Conservation (phyloP, 2,329 filamentous ascomycete species). For the Alternaria incomplexa region DNA sequence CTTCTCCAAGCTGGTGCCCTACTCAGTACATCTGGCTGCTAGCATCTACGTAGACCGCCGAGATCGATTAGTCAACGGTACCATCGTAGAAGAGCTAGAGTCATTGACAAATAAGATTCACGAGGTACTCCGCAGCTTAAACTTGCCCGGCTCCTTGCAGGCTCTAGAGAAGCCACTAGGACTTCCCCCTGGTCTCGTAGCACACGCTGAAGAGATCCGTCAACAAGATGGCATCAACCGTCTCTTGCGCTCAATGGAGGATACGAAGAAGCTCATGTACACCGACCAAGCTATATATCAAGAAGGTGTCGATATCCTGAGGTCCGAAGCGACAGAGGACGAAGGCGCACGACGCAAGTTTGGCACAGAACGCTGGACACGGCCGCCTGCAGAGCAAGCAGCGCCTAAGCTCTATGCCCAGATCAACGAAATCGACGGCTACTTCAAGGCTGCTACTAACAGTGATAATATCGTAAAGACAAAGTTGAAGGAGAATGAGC, state of each 20-base stretch:
- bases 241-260: slow-evolving; percentile 79
- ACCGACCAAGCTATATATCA: slow-evolving; percentile 79
- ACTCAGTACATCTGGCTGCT: slow-evolving; percentile 91
- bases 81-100: slow-evolving; percentile 84
- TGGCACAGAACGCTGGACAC: slow-evolving; percentile 84
- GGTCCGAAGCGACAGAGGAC: slow-evolving; percentile 84
- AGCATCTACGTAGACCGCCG: slow-evolving; percentile 93
- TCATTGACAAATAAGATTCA: slow-evolving; percentile 79
- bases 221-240: slow-evolving; percentile 86
- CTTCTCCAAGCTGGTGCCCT: slow-evolving; percentile 91
- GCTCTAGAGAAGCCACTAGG: slow-evolving; percentile 94
- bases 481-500: slow-evolving; percentile 79
- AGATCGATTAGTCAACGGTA: slow-evolving; percentile 88
- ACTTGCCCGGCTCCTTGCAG: slow-evolving; percentile 89
- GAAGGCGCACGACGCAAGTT: slow-evolving; percentile 75
- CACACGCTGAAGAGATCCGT: slow-evolving; percentile 91
- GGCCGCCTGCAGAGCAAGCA: slow-evolving; percentile 72
- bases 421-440: slow-evolving; percentile 80
- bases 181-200: slow-evolving; percentile 80
- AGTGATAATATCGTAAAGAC: slow-evolving; percentile 75
- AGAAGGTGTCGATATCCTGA: slow-evolving; percentile 79
- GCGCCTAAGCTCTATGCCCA: slow-evolving; percentile 75
- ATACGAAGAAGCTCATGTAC: slow-evolving; percentile 87
- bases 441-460: slow-evolving; percentile 74
- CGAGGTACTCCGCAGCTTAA: slow-evolving; percentile 78